Evolutionary conservation across 345 rosid species (phyloP).

Genomic region (Clausena lansium): DNA sequence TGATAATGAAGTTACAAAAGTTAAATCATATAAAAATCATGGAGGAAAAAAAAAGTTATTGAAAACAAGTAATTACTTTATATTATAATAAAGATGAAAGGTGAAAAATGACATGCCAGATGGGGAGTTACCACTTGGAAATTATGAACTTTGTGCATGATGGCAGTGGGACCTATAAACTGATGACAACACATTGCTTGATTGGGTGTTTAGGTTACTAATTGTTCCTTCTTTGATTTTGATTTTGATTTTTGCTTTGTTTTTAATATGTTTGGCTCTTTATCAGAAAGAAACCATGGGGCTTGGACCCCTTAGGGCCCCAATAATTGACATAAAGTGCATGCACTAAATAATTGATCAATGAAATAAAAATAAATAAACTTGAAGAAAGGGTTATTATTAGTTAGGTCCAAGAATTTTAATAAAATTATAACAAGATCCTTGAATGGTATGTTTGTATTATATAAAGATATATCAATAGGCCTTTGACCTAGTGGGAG

Average conservation of each 20-base stretch:
- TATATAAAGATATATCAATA: neutral
- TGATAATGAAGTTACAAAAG: neutral
- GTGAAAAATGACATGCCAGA: constrained; percentile 11
- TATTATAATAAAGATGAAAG: neutral
- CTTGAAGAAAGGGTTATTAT: neutral
- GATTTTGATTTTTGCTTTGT: too few relatives aligned
- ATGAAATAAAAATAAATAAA: neutral
- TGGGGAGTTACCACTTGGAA: constrained; percentile 2
- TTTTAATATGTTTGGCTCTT: constrained; percentile 3
- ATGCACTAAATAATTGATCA: constrained; percentile 7
- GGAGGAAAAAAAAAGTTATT: neutral
- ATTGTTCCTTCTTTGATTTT: neutral
- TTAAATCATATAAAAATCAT: neutral
- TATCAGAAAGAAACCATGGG: neutral
- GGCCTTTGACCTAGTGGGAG: too few relatives aligned
- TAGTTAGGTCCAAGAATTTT: neutral
- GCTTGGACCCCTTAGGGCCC: constrained; percentile 1
- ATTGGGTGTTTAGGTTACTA: constrained; percentile 12
- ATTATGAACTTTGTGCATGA: neutral
- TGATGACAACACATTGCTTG: constrained; percentile 11
- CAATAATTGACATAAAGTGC: constrained; percentile 23
- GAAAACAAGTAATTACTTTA: neutral
- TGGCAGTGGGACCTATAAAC: constrained; percentile 10
- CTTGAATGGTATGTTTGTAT: neutral
- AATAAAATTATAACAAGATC: neutral